A percentile compares a stretch with the other conserved stretches of the same genome.
Evolutionary conservation across 176 grass and related monocot genomes (phyloP).

Genomic region (Oryza meridionalis): DNA sequence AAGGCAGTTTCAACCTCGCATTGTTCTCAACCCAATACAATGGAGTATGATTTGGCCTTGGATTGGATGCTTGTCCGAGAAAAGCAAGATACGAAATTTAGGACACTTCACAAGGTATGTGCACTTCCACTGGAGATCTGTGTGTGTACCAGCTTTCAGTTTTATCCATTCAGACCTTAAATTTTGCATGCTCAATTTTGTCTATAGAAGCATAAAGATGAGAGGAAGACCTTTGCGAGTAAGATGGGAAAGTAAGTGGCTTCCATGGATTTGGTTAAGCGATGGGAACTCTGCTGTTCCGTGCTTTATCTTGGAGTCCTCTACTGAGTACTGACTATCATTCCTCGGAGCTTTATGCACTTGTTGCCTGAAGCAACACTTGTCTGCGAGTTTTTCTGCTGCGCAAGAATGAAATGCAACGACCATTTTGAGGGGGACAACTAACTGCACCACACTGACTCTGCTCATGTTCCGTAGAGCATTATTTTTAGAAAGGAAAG

Average conservation of each 20-base stretch:
- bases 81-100: conserved; percentile 49
- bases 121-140: conserved; percentile 1
- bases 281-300: conserved; percentile 9
- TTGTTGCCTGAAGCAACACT: conserved; percentile 25
- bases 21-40: conserved; percentile 93
- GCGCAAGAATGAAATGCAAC: neutral
- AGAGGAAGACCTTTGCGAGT: conserved; percentile 38
- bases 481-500: conserved; percentile 5
- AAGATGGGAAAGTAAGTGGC: conserved; percentile 44
- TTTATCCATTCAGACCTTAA: conserved; percentile 13
- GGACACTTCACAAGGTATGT: conserved; percentile 59
- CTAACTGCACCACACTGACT: conserved; percentile 31
- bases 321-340: neutral
- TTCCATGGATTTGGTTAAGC: conserved; percentile 9
- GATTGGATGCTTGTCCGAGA: conserved; percentile 76
- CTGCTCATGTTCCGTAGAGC: conserved; percentile 12
- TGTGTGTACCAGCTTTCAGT: neutral
- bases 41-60: conserved; percentile 88
- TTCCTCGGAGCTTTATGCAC: conserved; percentile 22
- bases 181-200: conserved; percentile 31
- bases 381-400: neutral
- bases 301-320: conserved; percentile 30
- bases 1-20: conserved; percentile 93
- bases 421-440: neutral
- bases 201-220: conserved; percentile 48